phyloP scores from a whole-genome alignment of 768 basidiomycete species.

The Asterophora lycoperdoides region DNA sequence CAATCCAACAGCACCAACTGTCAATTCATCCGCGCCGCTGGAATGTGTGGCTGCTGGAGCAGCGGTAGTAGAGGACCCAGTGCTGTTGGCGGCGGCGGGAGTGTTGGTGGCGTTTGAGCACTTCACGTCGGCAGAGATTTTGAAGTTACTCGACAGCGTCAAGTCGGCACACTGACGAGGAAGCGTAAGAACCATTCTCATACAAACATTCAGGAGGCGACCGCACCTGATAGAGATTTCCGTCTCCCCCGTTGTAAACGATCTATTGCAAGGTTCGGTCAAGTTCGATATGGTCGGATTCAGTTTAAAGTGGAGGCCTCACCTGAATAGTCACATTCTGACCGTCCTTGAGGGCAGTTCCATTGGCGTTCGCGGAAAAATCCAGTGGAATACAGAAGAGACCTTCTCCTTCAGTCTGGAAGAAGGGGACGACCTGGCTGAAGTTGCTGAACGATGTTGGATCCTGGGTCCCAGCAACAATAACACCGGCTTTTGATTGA shows the following conservation, averaged over 20 bases:
- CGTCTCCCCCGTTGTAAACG: constrained; percentile 67
- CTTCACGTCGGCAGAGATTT: constrained; percentile 40
- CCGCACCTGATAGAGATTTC: constrained; percentile 62
- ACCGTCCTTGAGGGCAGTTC: constrained; percentile 52
- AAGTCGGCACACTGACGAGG: constrained; percentile 70
- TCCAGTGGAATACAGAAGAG: constrained; percentile 70
- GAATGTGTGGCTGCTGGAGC: constrained; percentile 1
- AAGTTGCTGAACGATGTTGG: constrained; percentile 67
- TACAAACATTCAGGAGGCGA: constrained; percentile 16
- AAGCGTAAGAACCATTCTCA: neutral
- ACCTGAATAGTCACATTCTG: constrained; percentile 71
- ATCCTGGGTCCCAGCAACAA: constrained; percentile 52
- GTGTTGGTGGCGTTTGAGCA: constrained; percentile 33
- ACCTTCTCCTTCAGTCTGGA: constrained; percentile 38
- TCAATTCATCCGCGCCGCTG: neutral
- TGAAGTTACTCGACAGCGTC: constrained; percentile 53
- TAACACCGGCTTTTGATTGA: constrained; percentile 39
- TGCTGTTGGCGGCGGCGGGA: constrained; percentile 17
- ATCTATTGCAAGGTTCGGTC: constrained; percentile 28
- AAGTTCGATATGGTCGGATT: neutral
- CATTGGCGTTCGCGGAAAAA: constrained; percentile 41
- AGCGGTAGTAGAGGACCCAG: constrained; percentile 10
- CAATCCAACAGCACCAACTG: neutral
- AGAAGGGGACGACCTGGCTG: constrained; percentile 46
- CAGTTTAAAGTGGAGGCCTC: constrained; percentile 2